Conservation (phyloP, 306 rosid genomes). For the Cajanus cajan region DNA sequence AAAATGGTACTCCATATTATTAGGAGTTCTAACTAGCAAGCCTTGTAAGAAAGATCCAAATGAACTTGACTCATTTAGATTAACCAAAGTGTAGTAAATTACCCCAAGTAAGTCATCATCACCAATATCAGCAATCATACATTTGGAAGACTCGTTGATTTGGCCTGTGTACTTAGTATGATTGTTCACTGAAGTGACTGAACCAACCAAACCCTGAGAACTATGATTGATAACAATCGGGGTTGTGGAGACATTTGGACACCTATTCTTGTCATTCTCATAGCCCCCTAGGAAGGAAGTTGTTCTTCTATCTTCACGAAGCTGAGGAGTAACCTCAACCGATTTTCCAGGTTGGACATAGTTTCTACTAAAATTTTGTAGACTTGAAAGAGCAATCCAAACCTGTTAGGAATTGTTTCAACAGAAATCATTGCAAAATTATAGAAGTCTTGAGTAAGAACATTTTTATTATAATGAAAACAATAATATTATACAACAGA, state of each 20-base stretch:
- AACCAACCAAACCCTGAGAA: constrained; percentile 41
- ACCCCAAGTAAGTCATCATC: constrained; percentile 79
- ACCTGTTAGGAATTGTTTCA: constrained; percentile 55
- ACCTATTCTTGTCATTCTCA: constrained; percentile 28
- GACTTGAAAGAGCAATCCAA: constrained; percentile 68
- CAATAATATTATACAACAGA: too few species aligned
- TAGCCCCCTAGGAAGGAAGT: constrained; percentile 33
- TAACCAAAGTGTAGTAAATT: too few species aligned
- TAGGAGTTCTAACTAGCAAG: constrained; percentile 1
- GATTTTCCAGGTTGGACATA: constrained; percentile 69
- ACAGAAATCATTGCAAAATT: constrained; percentile 15
- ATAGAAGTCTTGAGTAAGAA: too few species aligned
- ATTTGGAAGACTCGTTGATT: constrained; percentile 33
- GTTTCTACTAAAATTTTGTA: constrained; percentile 56
- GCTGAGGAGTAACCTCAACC: constrained; percentile 29
- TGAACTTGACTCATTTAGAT: constrained; percentile 23
- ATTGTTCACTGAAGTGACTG: constrained; percentile 41
- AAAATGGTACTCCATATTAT: not conserved
- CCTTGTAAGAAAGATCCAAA: constrained; percentile 20
- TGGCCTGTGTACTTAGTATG: constrained; percentile 35
- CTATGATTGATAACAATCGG: constrained; percentile 40
- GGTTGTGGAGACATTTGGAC: constrained; percentile 40
- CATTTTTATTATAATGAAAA: too few species aligned
- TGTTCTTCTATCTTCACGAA: constrained; percentile 38
- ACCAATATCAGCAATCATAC: constrained; percentile 39